These are phyloP conservation scores for Starmerella floricola DNA, from an alignment of 805 yeast species.

Conservation along the genomic window DNA sequence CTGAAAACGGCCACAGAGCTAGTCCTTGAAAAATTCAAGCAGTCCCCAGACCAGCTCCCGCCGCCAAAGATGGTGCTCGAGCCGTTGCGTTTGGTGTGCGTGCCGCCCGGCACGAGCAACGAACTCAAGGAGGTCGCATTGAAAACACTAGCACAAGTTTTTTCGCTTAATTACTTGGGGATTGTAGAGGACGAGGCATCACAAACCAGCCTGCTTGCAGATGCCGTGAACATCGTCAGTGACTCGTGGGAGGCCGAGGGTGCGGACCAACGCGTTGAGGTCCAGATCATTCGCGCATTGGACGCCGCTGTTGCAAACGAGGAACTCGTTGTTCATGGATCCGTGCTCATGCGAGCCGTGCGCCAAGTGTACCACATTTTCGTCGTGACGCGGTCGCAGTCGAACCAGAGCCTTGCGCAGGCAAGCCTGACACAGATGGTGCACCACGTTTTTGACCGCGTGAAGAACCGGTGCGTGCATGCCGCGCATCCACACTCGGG, in stretches of 20 bases:
- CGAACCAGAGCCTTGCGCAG: slow-evolving; percentile 89
- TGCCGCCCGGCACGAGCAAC: slow-evolving; percentile 43
- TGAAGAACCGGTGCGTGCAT: slow-evolving; percentile 27
- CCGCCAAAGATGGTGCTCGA: slow-evolving; percentile 54
- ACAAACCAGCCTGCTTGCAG: slow-evolving; percentile 48
- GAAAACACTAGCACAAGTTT: slow-evolving; percentile 76
- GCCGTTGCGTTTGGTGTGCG: slow-evolving; percentile 60
- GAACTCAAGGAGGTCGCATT: slow-evolving; percentile 63
- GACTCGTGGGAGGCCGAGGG: slow-evolving; percentile 85
- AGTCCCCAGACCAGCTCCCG: slow-evolving; percentile 28
- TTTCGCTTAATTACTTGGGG: slow-evolving; percentile 70
- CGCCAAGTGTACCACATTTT: slow-evolving; percentile 90
- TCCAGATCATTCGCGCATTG: slow-evolving; percentile 85
- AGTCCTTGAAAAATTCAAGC: slow-evolving; percentile 27
- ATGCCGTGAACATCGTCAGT: slow-evolving; percentile 72
- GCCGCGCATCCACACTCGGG: background rate
- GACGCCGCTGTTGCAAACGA: slow-evolving; percentile 79
- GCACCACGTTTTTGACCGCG: slow-evolving; percentile 69
- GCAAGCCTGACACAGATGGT: slow-evolving; percentile 89
- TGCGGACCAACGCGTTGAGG: slow-evolving; percentile 76
- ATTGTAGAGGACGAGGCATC: slow-evolving; percentile 27
- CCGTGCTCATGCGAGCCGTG: slow-evolving; percentile 74
- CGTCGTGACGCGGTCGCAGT: slow-evolving; percentile 63
- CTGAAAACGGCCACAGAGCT: slow-evolving; percentile 28
- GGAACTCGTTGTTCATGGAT: slow-evolving; percentile 77